A percentile compares a stretch with the other conserved stretches of the same genome.
Evolutionary conservation across 805 yeast genomes (phyloP).

Genomic region (Blastobotrys chiropterorum): DNA sequence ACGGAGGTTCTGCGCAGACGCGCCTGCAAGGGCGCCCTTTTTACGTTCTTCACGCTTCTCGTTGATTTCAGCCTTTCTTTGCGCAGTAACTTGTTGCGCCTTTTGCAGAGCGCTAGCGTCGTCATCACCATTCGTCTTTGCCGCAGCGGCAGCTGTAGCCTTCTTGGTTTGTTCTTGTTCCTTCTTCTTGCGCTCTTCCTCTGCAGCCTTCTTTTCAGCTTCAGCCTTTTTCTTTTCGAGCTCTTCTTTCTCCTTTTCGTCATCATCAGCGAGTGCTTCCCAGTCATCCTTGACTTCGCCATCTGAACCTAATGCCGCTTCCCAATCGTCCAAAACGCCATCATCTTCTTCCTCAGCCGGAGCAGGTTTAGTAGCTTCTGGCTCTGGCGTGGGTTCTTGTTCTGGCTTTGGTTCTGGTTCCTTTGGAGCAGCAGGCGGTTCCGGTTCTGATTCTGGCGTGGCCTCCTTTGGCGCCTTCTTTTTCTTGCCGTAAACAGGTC

Average conservation of each 20-base stretch:
- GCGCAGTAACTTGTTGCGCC: constrained; percentile 26
- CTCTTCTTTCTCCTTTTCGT: constrained; percentile 10
- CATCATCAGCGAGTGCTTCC: constrained; percentile 16
- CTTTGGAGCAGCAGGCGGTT: constrained; percentile 18
- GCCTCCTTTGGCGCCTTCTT: constrained; percentile 31
- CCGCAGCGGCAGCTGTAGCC: constrained; percentile 27
- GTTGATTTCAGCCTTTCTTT: constrained; percentile 36
- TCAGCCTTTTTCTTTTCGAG: constrained; percentile 13
- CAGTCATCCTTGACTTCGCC: constrained; percentile 45
- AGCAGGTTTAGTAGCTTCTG: constrained; percentile 20
- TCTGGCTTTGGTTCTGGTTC: constrained; percentile 19
- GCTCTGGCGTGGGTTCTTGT: constrained; percentile 16
- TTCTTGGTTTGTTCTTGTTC: constrained; percentile 20
- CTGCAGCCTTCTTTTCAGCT: constrained; percentile 10
- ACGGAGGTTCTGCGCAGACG: constrained; percentile 60
- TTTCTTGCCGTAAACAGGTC: constrained; percentile 34
- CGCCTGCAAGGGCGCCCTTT: constrained; percentile 32
- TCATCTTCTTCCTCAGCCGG: constrained; percentile 43
- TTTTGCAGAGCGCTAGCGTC: constrained; percentile 29
- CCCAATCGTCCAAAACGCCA: constrained; percentile 81
- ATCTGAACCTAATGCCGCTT: constrained; percentile 47
- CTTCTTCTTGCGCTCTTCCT: constrained; percentile 15
- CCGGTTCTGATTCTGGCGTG: constrained; percentile 11
- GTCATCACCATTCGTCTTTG: constrained; percentile 27
- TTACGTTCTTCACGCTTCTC: constrained; percentile 35